Conservation (phyloP, 1,284 basidiomycete genomes). For the Pseudozyma hubeiensis region DNA sequence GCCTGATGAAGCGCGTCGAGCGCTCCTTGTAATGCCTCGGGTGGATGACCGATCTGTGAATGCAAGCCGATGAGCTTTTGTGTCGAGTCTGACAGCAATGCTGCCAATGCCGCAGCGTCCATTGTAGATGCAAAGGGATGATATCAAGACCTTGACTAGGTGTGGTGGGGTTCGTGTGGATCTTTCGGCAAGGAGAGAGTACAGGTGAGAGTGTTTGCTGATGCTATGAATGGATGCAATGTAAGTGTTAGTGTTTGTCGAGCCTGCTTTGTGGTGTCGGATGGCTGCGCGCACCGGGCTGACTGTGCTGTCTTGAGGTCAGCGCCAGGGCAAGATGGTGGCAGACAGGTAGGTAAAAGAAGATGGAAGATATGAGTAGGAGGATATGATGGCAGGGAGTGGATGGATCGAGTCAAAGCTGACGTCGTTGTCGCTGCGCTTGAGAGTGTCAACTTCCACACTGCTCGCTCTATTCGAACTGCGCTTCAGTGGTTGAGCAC, state of each 20-base stretch:
- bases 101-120: conserved; percentile 58
- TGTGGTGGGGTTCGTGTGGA: no score
- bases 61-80: conserved; percentile 54
- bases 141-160: conserved; percentile 5
- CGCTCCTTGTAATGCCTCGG: conserved; percentile 53
- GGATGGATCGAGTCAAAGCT: conserved; percentile 5
- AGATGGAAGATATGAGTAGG: neutral
- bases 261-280: no score
- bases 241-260: no score
- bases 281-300: no score
- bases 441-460: conserved; percentile 14
- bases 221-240: no score
- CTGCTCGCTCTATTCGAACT: no score
- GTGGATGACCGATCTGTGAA: conserved; percentile 58
- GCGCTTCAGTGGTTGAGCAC: no score
- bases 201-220: no score
- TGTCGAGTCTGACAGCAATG: conserved; percentile 58
- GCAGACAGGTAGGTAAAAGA: neutral
- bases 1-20: conserved; percentile 59
- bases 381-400: neutral
- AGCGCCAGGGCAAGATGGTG: no score
- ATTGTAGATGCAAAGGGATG: conserved; percentile 29
- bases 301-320: no score
- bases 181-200: no score
- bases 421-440: neutral